These are phyloP conservation scores for Trypanosoma boissoni DNA, from an alignment of 208 protist genomes.

Conservation along the genomic window DNA sequence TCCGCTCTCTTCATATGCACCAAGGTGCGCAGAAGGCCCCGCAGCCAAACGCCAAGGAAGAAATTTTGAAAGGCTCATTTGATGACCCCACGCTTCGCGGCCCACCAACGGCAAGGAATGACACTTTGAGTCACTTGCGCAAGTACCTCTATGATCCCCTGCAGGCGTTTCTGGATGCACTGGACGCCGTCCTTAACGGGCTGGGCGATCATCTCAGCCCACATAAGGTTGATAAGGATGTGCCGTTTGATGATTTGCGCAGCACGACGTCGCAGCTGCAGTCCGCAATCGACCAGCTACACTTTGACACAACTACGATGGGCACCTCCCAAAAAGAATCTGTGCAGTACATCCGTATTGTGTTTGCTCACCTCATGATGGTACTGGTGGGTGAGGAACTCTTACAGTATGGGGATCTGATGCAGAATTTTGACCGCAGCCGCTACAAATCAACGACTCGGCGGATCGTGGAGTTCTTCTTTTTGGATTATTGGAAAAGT, in stretches of 20 bases:
- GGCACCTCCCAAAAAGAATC: slow-evolving; percentile 27
- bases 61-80: not conserved
- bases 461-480: slow-evolving; percentile 54
- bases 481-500: slow-evolving; percentile 52
- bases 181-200: slow-evolving; percentile 32
- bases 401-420: slow-evolving; percentile 35
- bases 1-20: slow-evolving; percentile 27
- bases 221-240: slow-evolving; percentile 23
- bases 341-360: slow-evolving; percentile 42
- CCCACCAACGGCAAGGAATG: not conserved
- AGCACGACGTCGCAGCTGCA: slow-evolving; percentile 34
- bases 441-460: slow-evolving; percentile 42
- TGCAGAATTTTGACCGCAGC: slow-evolving; percentile 48
- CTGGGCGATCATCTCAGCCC: slow-evolving; percentile 46
- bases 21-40: slow-evolving; percentile 1
- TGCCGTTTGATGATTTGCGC: slow-evolving; percentile 44
- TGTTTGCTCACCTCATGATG: slow-evolving; percentile 53
- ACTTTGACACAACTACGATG: slow-evolving; percentile 39
- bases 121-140: slow-evolving; percentile 17
- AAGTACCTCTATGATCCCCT: slow-evolving; percentile 21
- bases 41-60: not conserved
- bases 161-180: slow-evolving; percentile 24
- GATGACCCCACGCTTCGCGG: not conserved
- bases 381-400: slow-evolving; percentile 47
- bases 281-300: slow-evolving; percentile 36